A percentile compares a stretch with the other conserved stretches of the same genome.
These are phyloP conservation scores for Debaryomyces sp. DNA, from an alignment of 1,139 yeast genomes.

Conservation along the genomic window DNA sequence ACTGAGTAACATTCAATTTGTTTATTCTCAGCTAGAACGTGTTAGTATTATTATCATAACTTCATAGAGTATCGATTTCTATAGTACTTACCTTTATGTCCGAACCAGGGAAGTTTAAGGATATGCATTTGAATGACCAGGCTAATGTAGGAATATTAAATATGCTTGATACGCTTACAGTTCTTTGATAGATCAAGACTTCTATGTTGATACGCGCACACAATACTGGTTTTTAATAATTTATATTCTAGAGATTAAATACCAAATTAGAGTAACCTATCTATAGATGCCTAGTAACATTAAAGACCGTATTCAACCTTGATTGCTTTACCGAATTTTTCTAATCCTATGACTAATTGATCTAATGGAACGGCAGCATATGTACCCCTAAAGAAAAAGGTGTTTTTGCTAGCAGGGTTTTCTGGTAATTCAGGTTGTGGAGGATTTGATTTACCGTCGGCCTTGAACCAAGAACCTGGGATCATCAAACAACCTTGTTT, in stretches of 20 bases:
- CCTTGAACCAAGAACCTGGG: constrained; percentile 90
- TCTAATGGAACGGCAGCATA: constrained; percentile 82
- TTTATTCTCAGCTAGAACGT: constrained; percentile 65
- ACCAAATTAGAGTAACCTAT: not conserved
- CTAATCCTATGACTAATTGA: constrained; percentile 58
- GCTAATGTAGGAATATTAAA: not conserved
- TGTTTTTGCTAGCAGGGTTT: constrained; percentile 36
- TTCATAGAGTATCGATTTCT: not conserved
- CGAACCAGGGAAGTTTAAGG: constrained; percentile 83
- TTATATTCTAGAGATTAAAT: not conserved
- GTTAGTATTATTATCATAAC: constrained; percentile 17
- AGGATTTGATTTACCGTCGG: constrained; percentile 46
- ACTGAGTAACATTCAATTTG: constrained; percentile 85
- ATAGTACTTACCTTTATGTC: constrained; percentile 57
- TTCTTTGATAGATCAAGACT: not conserved
- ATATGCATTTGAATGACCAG: constrained; percentile 57
- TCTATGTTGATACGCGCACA: constrained; percentile 7
- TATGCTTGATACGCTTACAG: not conserved
- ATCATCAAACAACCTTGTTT: constrained; percentile 72
- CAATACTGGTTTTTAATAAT: not conserved
- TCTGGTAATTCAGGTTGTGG: constrained; percentile 50
- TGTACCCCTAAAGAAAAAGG: constrained; percentile 84
- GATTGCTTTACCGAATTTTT: constrained; percentile 65
- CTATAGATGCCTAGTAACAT: not conserved
- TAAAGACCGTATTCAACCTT: constrained; percentile 42